These are phyloP conservation scores for Celoporthe dispersa DNA, from an alignment of 2,329 filamentous ascomycete genomes.

Conservation along the genomic window DNA sequence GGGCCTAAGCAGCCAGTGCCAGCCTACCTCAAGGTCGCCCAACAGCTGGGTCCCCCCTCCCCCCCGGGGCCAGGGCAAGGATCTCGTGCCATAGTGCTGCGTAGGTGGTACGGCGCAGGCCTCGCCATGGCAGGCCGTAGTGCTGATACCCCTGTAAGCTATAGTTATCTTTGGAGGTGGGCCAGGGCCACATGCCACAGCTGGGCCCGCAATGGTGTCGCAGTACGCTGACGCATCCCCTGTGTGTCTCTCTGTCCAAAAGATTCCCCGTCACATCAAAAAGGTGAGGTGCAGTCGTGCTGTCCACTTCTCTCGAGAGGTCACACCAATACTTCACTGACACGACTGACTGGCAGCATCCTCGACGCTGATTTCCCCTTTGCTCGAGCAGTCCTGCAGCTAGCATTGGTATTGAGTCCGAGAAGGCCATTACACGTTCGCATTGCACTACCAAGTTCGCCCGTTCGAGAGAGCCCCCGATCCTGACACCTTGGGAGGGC, in stretches of 20 bases:
- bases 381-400: not conserved
- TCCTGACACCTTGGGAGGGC: not conserved
- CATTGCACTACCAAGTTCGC: not conserved
- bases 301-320: constrained; percentile 16
- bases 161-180: constrained; percentile 2
- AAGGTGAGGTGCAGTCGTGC: constrained; percentile 12
- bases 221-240: constrained; percentile 12
- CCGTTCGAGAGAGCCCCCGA: not conserved
- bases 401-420: not conserved
- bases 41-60: not conserved
- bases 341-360: not conserved
- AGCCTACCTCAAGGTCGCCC: not conserved
- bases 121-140: not conserved
- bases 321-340: not conserved
- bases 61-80: not conserved
- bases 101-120: not conserved
- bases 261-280: constrained; percentile 6
- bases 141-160: not conserved
- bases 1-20: not conserved
- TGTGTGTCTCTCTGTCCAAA: constrained; percentile 6
- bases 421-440: not conserved
- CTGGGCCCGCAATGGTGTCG: constrained; percentile 10
- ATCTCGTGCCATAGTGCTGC: not conserved
- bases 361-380: not conserved
- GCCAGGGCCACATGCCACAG: constrained; percentile 1